Conservation (phyloP, 2,329 filamentous ascomycete genomes). For the Calonectria hongkongensis region DNA sequence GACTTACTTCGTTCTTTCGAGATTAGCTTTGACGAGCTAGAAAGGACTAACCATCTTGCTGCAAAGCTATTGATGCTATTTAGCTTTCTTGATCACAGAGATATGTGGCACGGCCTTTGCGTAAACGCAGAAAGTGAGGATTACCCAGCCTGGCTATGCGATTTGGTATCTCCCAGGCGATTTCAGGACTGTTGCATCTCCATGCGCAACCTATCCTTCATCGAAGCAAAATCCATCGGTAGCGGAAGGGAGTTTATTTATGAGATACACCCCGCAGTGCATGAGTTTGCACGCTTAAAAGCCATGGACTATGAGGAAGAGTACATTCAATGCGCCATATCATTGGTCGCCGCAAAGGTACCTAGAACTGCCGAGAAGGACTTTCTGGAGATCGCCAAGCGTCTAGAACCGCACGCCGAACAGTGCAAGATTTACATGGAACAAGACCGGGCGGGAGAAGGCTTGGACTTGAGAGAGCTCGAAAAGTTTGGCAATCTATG, state of each 20-base stretch:
- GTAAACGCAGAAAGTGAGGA: not conserved
- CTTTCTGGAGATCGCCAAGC: slow-evolving; percentile 5
- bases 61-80: slow-evolving; percentile 22
- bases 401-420: slow-evolving; percentile 17
- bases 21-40: slow-evolving; percentile 10
- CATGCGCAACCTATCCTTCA: slow-evolving; percentile 17
- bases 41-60: not conserved
- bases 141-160: slow-evolving; percentile 10
- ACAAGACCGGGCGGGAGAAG: slow-evolving; percentile 5
- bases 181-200: not conserved
- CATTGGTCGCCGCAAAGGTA: slow-evolving; percentile 19
- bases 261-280: slow-evolving; percentile 24
- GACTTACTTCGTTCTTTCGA: slow-evolving; percentile 7
- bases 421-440: slow-evolving; percentile 31
- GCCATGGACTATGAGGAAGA: slow-evolving; percentile 13
- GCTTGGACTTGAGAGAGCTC: slow-evolving; percentile 17
- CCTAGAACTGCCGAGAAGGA: slow-evolving; percentile 13
- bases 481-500: slow-evolving; percentile 27
- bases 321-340: slow-evolving; percentile 13
- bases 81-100: slow-evolving; percentile 25
- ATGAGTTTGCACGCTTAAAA: slow-evolving; percentile 24
- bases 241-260: slow-evolving; percentile 1
- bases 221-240: not conserved
- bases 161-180: not conserved
- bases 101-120: slow-evolving; percentile 24